Base-by-base conservation (phyloP, 441 rosid genomes). In the Cnidoscolus chayamansa region DNA sequence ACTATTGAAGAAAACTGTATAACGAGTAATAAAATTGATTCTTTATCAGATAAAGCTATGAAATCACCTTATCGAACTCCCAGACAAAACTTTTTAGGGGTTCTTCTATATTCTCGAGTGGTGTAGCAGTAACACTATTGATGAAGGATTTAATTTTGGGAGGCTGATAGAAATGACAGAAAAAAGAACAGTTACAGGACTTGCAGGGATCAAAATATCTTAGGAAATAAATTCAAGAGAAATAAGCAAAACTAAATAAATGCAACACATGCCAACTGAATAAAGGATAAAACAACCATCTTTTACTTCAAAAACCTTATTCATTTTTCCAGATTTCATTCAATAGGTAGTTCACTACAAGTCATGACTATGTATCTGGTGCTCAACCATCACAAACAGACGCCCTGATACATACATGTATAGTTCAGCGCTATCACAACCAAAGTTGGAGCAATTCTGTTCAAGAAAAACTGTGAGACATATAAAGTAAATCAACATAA, bases 51-150 rank as follows among this genome's bases (percentile, higher is more conserved):
- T 40, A 60, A 80, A 78, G 70, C 12, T 13, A 37, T 1, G 47
- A 25, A 67, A 37, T 72, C 73, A 93, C 99, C 97, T 95, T 95
- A 69, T 90, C 94, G 48, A 88, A 95, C 81, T 93, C 97, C 99
- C 99, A 95, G 59, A 81, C 80, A 77, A 95, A 95, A 86, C 76
- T 65, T 81, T 76, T 77, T 17, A 95, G 90, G 54, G 96, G 93
- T 72, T 87, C 96, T 63, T 89, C 92, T 76, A 95, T 88, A 74
- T 81, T 86, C 74, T 95, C 93, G 17, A 91, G 87, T 0, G 97
- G 95, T 74, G 81, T 87, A 71, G 83, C 73, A 53, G 85, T 93
- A 63, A 93, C 93, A 10, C 80, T 85, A 67, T 78, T 79, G 81
- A 93, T 93, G 89, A 95, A 93, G 43, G 91, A 81, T 82, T 86